Conservation (phyloP, 176 grass and related monocot genomes). For the Oryza rufipogon region DNA sequence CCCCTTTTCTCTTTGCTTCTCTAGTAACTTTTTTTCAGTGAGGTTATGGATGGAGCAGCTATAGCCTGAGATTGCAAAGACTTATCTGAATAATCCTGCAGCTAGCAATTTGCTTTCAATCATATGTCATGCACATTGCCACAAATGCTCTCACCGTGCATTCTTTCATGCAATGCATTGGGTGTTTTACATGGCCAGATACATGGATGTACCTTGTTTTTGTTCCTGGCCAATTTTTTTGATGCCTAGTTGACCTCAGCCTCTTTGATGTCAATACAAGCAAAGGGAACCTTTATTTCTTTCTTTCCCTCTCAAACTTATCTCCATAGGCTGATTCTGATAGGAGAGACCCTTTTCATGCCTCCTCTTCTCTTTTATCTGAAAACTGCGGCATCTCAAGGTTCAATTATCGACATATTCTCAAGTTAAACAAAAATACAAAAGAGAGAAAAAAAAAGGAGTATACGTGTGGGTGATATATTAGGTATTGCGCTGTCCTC, state of each 20-base stretch:
- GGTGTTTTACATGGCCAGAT: constrained; percentile 27
- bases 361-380: constrained; percentile 33
- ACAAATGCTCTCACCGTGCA: constrained; percentile 15
- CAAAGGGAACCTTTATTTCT: constrained; percentile 25
- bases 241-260: background rate
- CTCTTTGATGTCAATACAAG: constrained; percentile 19
- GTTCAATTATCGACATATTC: constrained; percentile 24
- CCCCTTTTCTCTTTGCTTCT: background rate
- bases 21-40: constrained; percentile 33
- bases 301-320: constrained; percentile 36
- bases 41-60: constrained; percentile 27
- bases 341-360: constrained; percentile 17
- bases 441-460: background rate
- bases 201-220: constrained; percentile 42
- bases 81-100: constrained; percentile 1
- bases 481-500: background rate
- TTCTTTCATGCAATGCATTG: background rate
- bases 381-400: constrained; percentile 23
- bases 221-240: constrained; percentile 36
- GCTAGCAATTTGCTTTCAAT: constrained; percentile 22
- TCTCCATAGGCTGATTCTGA: constrained; percentile 33
- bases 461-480: background rate
- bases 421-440: background rate
- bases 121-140: background rate
- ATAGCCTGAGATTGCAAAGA: background rate